A percentile compares a stretch with the other conserved stretches of the same genome.
These are phyloP conservation scores for Artomyces pyxidatus DNA, from an alignment of 768 basidiomycete species.

Conservation along the genomic window DNA sequence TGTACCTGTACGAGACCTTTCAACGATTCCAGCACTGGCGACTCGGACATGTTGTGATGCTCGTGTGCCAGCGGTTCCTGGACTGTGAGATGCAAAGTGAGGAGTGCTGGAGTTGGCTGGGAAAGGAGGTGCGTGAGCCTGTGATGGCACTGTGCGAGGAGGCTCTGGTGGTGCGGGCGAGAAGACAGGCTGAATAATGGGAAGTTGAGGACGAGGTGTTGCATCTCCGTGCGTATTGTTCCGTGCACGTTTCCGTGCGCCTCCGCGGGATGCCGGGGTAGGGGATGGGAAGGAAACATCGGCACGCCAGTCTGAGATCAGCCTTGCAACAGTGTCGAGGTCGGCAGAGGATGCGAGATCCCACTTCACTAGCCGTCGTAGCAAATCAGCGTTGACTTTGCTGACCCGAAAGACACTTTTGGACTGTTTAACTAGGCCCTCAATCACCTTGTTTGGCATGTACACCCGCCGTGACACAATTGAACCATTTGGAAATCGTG, in stretches of 20 bases:
- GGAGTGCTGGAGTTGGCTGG: too few species aligned
- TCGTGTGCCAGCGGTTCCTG: too few species aligned
- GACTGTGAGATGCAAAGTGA: too few species aligned
- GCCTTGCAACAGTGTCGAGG: background rate
- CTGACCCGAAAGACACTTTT: background rate
- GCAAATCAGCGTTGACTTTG: background rate
- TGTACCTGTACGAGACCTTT: too few species aligned
- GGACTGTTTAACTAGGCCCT: background rate
- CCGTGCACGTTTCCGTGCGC: background rate
- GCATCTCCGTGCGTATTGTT: background rate
- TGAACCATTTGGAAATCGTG: background rate
- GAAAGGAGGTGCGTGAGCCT: too few species aligned
- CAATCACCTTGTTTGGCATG: background rate
- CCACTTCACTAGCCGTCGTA: background rate
- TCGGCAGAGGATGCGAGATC: background rate
- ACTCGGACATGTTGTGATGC: too few species aligned
- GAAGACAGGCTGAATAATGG: background rate
- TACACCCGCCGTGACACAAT: background rate
- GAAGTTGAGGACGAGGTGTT: background rate
- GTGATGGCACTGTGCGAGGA: background rate
- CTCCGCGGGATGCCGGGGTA: background rate
- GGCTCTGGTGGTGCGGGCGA: background rate
- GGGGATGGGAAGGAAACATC: background rate
- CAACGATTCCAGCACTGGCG: too few species aligned
- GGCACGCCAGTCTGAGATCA: background rate